These are phyloP conservation scores for Pelargonium fulgidum DNA, from an alignment of 441 rosid species.

Conservation along the genomic window DNA sequence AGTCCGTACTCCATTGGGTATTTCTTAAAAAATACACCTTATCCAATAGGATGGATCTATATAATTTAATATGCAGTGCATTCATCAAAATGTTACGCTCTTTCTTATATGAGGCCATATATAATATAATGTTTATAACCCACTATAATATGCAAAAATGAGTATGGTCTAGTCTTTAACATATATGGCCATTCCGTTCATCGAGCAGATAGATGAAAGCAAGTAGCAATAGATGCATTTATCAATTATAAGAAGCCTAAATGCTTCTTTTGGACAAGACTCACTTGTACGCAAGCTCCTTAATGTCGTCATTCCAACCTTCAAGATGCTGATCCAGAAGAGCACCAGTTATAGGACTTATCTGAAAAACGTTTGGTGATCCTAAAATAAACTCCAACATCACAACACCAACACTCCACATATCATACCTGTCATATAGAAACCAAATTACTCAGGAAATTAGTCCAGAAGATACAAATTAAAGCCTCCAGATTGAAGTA, in stretches of 20 bases:
- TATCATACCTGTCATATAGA: conserved; percentile 61
- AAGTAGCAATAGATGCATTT: conserved; percentile 9
- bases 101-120: background rate
- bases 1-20: too few relatives aligned
- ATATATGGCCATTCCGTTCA: background rate
- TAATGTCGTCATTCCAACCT: conserved; percentile 81
- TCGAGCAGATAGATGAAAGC: background rate
- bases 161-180: background rate
- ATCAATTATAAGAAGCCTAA: conserved; percentile 11
- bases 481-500: background rate
- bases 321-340: conserved; percentile 78
- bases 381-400: conserved; percentile 87
- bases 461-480: conserved; percentile 5
- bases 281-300: conserved; percentile 92
- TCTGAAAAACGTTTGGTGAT: conserved; percentile 81
- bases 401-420: conserved; percentile 98
- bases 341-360: conserved; percentile 59
- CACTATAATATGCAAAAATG: background rate
- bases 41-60: background rate
- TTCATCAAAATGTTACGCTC: background rate
- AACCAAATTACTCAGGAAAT: conserved; percentile 10
- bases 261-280: conserved; percentile 23
- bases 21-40: too few relatives aligned
- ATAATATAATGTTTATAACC: background rate
- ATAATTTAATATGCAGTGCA: background rate